A percentile compares a stretch with the other conserved stretches of the same genome.
These are phyloP conservation scores for Colletotrichum godetiae DNA, from an alignment of 2,329 filamentous ascomycete species.

Conservation along the genomic window DNA sequence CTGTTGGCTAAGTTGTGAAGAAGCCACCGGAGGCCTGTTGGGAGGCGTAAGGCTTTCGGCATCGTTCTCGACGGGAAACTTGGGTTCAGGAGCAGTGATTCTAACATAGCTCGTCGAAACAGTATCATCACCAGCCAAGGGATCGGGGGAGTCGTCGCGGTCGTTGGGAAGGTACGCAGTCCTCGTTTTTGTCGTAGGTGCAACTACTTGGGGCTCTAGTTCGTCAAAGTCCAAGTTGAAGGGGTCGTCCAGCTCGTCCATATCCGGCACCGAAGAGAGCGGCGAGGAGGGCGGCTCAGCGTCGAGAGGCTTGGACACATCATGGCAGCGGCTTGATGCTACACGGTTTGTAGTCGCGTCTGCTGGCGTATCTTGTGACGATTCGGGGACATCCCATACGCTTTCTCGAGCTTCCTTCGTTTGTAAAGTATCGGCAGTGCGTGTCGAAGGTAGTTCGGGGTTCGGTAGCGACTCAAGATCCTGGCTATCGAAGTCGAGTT, in stretches of 20 bases:
- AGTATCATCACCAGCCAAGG: slow-evolving; percentile 44
- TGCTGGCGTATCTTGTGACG: slow-evolving; percentile 34
- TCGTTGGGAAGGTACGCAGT: not conserved
- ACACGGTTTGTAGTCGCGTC: not conserved
- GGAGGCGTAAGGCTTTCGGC: not conserved
- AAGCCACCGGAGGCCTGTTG: not conserved
- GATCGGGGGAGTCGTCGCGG: slow-evolving; percentile 20
- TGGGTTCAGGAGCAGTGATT: slow-evolving; percentile 45
- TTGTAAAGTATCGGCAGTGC: slow-evolving; percentile 1
- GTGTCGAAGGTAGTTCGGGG: not conserved
- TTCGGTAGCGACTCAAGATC: slow-evolving; percentile 19
- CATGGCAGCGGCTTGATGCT: not conserved
- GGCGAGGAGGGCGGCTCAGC: slow-evolving; percentile 45
- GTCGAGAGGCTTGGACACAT: not conserved
- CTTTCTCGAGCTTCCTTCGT: slow-evolving; percentile 36
- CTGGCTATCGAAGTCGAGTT: slow-evolving; percentile 55
- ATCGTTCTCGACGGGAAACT: slow-evolving; percentile 37
- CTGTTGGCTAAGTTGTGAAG: not conserved
- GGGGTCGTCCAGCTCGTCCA: slow-evolving; percentile 41
- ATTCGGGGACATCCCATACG: slow-evolving; percentile 52
- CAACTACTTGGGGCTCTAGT: not conserved
- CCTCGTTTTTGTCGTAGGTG: not conserved
- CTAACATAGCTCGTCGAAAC: slow-evolving; percentile 52
- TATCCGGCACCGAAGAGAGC: slow-evolving; percentile 46
- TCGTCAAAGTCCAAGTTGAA: slow-evolving; percentile 7